Evolutionary conservation across 768 basidiomycete species (phyloP).

Genomic region (Rhodotorula taiwanensis): DNA sequence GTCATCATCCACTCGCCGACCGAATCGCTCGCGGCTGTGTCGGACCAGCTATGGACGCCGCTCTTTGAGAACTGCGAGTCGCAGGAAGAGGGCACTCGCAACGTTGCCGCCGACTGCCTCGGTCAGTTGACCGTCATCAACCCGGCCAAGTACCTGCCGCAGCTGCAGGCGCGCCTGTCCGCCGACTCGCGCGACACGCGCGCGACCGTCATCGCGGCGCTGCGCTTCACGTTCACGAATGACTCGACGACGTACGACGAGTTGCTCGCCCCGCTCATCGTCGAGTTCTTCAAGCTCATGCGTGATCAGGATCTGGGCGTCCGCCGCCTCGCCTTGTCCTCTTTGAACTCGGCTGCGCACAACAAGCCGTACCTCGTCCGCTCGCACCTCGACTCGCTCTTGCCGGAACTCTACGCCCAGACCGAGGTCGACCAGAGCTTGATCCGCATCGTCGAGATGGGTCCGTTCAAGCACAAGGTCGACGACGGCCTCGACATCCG

Average conservation of each 20-base stretch:
- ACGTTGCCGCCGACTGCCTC: constrained; percentile 91
- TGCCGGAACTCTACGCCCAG: constrained; percentile 79
- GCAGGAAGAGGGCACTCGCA: constrained; percentile 77
- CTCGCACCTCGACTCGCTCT: constrained; percentile 66
- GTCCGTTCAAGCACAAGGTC: constrained; percentile 92
- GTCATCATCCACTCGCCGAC: constrained; percentile 86
- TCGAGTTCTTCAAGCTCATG: constrained; percentile 83
- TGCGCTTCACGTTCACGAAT: constrained; percentile 85
- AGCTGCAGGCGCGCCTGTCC: constrained; percentile 59
- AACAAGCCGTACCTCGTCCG: constrained; percentile 87
- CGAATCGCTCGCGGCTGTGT: constrained; percentile 74
- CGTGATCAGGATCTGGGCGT: constrained; percentile 76
- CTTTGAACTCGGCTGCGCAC: constrained; percentile 88
- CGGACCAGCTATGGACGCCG: constrained; percentile 83
- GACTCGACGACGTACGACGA: constrained; percentile 80
- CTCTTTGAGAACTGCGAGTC: constrained; percentile 79
- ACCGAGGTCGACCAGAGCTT: constrained; percentile 55
- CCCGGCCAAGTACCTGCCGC: constrained; percentile 81
- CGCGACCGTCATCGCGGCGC: constrained; percentile 56
- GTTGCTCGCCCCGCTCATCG: constrained; percentile 73
- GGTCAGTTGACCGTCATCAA: constrained; percentile 91
- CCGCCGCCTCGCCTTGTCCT: constrained; percentile 77
- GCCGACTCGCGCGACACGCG: constrained; percentile 35
- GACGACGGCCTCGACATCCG: constrained; percentile 94
- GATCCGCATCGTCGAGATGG: constrained; percentile 89